A percentile compares a stretch with the other conserved stretches of the same genome.
Evolutionary conservation across 2,329 filamentous ascomycete species (phyloP).

Genomic region (Scleromitrula shiraiana): DNA sequence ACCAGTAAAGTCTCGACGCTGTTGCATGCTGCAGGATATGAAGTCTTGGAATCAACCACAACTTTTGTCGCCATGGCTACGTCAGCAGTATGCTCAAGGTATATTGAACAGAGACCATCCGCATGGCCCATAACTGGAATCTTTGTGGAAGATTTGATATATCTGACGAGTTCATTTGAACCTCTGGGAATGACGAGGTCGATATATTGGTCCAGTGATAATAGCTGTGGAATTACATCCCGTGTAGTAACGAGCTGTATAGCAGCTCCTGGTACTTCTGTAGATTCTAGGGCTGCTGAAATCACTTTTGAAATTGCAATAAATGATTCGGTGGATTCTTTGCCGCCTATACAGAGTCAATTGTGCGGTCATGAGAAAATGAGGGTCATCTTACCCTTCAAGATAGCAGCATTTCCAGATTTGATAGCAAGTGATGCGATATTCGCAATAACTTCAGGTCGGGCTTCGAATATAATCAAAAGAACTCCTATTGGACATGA

Average conservation of each 20-base stretch:
- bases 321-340: constrained; percentile 94
- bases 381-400: constrained; percentile 59
- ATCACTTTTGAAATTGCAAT: constrained; percentile 82
- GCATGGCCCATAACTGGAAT: constrained; percentile 96
- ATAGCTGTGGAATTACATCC: constrained; percentile 81
- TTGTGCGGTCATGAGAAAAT: not conserved
- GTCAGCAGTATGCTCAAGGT: constrained; percentile 74
- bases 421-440: constrained; percentile 95
- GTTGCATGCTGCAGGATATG: constrained; percentile 94
- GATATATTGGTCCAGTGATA: constrained; percentile 77
- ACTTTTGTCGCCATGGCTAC: constrained; percentile 63
- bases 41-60: constrained; percentile 84
- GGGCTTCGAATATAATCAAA: constrained; percentile 95
- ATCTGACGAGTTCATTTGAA: constrained; percentile 38
- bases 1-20: constrained; percentile 86
- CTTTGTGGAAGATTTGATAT: constrained; percentile 83
- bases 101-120: constrained; percentile 84
- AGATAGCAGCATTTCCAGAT: constrained; percentile 91
- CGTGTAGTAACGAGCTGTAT: constrained; percentile 92
- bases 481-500: constrained; percentile 96
- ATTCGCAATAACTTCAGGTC: constrained; percentile 96
- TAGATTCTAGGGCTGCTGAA: constrained; percentile 63
- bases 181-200: constrained; percentile 85
- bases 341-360: constrained; percentile 54
- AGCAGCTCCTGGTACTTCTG: constrained; percentile 73